phyloP scores from a whole-genome alignment of 2,329 filamentous ascomycete genomes.

The Westerdykella ornata region DNA sequence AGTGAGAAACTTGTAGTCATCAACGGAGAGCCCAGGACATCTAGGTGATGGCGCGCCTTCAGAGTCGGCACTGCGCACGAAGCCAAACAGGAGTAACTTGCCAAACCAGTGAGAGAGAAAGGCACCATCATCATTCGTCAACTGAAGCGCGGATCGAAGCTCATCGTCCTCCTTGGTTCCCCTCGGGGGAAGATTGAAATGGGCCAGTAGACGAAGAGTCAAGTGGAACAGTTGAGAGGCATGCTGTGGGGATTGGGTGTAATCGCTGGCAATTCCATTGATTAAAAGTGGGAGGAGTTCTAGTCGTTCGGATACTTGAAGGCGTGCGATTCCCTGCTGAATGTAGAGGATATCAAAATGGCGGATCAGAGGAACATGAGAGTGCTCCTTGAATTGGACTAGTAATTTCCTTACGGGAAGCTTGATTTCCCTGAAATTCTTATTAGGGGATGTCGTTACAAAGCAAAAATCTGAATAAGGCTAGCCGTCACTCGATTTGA shows the following conservation, averaged over 20 bases:
- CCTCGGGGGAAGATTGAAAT: slow-evolving; percentile 64
- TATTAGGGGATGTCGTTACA: slow-evolving; percentile 8
- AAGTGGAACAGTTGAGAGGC: slow-evolving; percentile 71
- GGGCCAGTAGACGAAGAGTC: slow-evolving; percentile 66
- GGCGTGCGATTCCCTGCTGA: slow-evolving; percentile 67
- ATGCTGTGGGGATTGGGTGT: slow-evolving; percentile 49
- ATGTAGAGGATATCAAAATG: slow-evolving; percentile 87
- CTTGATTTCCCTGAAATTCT: slow-evolving; percentile 50
- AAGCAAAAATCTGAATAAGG: background rate
- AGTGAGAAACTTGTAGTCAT: slow-evolving; percentile 63
- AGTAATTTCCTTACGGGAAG: slow-evolving; percentile 78
- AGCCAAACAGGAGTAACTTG: slow-evolving; percentile 63
- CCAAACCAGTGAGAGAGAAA: slow-evolving; percentile 71
- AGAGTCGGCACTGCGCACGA: slow-evolving; percentile 30
- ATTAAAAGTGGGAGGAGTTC: slow-evolving; percentile 66
- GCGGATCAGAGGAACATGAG: slow-evolving; percentile 63
- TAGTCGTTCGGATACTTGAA: slow-evolving; percentile 57
- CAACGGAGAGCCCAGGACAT: slow-evolving; percentile 56
- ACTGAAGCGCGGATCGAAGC: slow-evolving; percentile 59
- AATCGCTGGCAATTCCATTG: slow-evolving; percentile 57
- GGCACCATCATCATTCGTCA: slow-evolving; percentile 63
- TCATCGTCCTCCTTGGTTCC: slow-evolving; percentile 71
- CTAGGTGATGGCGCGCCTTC: slow-evolving; percentile 37
- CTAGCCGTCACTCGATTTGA: background rate
- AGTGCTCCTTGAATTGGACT: slow-evolving; percentile 79